Evolutionary conservation across 495 filamentous ascomycete genomes (phyloP), one percentile per base, ranked within the genome.

Genomic region (Annulohypoxylon bovei): DNA sequence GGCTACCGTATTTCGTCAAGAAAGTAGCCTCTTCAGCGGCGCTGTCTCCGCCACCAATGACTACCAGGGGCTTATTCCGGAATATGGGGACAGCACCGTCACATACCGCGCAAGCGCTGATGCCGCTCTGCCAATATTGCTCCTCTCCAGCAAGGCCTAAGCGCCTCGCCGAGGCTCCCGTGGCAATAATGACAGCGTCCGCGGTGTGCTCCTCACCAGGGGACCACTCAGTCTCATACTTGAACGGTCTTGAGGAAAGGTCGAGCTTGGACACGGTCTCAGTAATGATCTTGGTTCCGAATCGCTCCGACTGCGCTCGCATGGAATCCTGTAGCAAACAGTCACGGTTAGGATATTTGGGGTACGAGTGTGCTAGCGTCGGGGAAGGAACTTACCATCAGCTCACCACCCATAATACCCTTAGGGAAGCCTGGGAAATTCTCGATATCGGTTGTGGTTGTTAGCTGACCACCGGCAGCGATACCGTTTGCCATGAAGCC

Each of bases 71-170:
- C 85, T 97, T 97, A 77, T 97, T 92, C 65, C 94, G 86, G 88
- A 97, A 99, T 76, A 99, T 98, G 20, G 95, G 95, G 30, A 98
- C 92, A 52, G 94, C 94, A 62, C 95, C 95, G 75, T 99, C 95
- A 83, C 95, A 99, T 49, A 99, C 95, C 40, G 95, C 95, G 77
- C 95, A 99, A 54, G 95, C 95, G 61, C 90, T 93, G 77, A 99
- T 94, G 68, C 95, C 95, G 75, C 90, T 94, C 82, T 97, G 94
- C 95, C 96, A 98, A 84, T 92, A 98, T 71, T 88, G 90, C 52
- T 95, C 91, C 82, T 98, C 95, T 27, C 95, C 95, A n/a, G 89
- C 84, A 8, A 99, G 87, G 74, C 89, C 83, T 23, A 98, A 81
- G 61, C 96, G 85, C 57, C 91, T 85, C 44, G 95, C 95, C 40